These are phyloP conservation scores for Ganoderma leucocontextum DNA, from an alignment of 1,284 basidiomycete genomes.

Conservation along the genomic window DNA sequence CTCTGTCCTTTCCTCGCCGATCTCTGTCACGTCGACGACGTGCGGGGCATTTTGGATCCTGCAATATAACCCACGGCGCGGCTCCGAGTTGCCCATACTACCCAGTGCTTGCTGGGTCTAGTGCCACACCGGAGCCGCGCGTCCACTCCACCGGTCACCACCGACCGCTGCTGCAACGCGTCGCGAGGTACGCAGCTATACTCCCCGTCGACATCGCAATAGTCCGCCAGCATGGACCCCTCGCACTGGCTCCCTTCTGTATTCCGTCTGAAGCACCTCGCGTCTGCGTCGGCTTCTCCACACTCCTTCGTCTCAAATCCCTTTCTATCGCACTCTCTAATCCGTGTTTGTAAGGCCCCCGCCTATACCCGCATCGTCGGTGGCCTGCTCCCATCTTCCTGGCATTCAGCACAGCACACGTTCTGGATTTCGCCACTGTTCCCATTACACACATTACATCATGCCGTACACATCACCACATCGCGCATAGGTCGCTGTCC, in stretches of 20 bases:
- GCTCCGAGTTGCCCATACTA: neutral
- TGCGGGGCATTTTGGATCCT: slow-evolving; percentile 90
- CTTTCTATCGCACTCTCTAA: slow-evolving; percentile 12
- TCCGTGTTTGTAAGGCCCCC: slow-evolving; percentile 20
- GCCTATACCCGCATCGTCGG: slow-evolving; percentile 34
- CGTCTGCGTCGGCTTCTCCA: slow-evolving; percentile 22
- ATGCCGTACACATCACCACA: slow-evolving; percentile 1
- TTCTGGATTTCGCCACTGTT: slow-evolving; percentile 15
- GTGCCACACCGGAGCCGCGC: neutral
- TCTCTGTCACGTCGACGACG: slow-evolving; percentile 85
- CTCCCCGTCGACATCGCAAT: slow-evolving; percentile 14
- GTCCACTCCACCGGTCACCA: neutral
- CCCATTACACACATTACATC: slow-evolving; percentile 11
- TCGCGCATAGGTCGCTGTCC: slow-evolving; percentile 26
- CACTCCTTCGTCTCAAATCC: slow-evolving; percentile 7
- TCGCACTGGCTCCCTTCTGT: neutral
- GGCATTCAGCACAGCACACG: slow-evolving; percentile 16
- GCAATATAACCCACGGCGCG: slow-evolving; percentile 42
- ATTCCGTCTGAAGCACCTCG: slow-evolving; percentile 19
- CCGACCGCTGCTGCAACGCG: neutral
- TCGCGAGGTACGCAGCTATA: neutral
- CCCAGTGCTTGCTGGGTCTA: neutral
- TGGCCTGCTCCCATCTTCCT: slow-evolving; percentile 24
- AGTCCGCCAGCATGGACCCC: slow-evolving; percentile 13
- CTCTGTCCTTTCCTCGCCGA: slow-evolving; percentile 93